These are phyloP conservation scores for Calonectria naviculata DNA, from an alignment of 2,329 filamentous ascomycete species.

Conservation along the genomic window DNA sequence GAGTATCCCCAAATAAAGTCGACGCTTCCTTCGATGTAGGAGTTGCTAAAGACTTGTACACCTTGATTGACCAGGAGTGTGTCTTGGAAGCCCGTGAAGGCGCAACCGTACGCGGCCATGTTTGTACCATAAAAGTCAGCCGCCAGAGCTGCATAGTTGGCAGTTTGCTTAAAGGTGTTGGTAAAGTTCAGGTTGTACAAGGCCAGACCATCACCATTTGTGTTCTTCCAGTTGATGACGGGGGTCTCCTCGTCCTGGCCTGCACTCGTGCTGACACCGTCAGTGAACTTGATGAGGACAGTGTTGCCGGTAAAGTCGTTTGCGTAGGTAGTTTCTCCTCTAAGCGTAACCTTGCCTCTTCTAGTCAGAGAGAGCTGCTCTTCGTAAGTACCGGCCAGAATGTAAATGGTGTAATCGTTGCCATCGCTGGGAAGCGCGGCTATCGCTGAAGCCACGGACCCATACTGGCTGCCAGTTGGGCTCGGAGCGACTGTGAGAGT, in stretches of 20 bases:
- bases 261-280: slow-evolving; percentile 46
- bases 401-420: slow-evolving; percentile 35
- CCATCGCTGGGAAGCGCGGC: slow-evolving; percentile 48
- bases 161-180: slow-evolving; percentile 57
- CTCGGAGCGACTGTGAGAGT: slow-evolving; percentile 45
- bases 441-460: slow-evolving; percentile 55
- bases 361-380: slow-evolving; percentile 33
- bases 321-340: slow-evolving; percentile 33
- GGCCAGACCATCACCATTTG: slow-evolving; percentile 57
- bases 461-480: slow-evolving; percentile 50
- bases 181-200: slow-evolving; percentile 70
- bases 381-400: slow-evolving; percentile 36
- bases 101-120: slow-evolving; percentile 52
- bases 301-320: slow-evolving; percentile 36
- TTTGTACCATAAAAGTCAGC: slow-evolving; percentile 47
- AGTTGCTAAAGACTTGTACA: slow-evolving; percentile 58
- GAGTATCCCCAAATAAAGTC: slow-evolving; percentile 44
- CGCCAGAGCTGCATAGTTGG: slow-evolving; percentile 54
- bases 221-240: slow-evolving; percentile 57
- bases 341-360: slow-evolving; percentile 28
- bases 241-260: slow-evolving; percentile 55
- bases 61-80: slow-evolving; percentile 59
- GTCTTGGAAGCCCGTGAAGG: slow-evolving; percentile 60
- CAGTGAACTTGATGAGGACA: slow-evolving; percentile 32
- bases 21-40: slow-evolving; percentile 43